A percentile compares a stretch with the other conserved stretches of the same genome.
Conservation (phyloP, 1,284 basidiomycete genomes). For the Trichosporon sp. region DNA sequence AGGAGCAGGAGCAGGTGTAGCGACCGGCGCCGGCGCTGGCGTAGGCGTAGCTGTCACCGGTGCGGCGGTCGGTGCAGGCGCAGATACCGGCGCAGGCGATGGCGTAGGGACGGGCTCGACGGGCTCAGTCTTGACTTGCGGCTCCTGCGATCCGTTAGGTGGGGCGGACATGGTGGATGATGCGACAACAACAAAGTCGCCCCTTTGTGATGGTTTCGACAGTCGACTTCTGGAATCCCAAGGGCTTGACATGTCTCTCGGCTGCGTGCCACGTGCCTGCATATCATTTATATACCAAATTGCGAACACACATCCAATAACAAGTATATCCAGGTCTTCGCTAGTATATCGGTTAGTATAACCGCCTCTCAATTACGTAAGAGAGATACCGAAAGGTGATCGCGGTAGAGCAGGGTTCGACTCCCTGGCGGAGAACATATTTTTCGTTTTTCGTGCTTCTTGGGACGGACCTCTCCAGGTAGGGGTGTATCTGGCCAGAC, state of each 20-base stretch:
- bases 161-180: constrained; percentile 3
- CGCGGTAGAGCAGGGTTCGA: constrained; percentile 1
- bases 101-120: not conserved
- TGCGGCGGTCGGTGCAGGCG: not conserved
- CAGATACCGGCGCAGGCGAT: not conserved
- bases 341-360: constrained; percentile 2
- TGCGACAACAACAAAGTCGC: not conserved
- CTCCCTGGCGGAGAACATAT: not conserved
- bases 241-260: not conserved
- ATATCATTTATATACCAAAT: not conserved
- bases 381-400: not conserved
- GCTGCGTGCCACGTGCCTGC: not conserved
- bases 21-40: not conserved
- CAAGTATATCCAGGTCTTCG: not conserved
- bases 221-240: no score
- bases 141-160: constrained; percentile 3
- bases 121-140: not conserved
- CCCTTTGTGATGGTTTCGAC: not conserved
- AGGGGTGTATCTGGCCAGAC: no score
- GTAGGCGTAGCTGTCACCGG: not conserved
- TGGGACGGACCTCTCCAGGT: not conserved
- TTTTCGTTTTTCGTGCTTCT: not conserved
- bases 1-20: not conserved
- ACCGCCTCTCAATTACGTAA: not conserved
- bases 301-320: not conserved